Base-by-base conservation (phyloP, 148 eudicot genomes). In the Arctostaphylos glauca region DNA sequence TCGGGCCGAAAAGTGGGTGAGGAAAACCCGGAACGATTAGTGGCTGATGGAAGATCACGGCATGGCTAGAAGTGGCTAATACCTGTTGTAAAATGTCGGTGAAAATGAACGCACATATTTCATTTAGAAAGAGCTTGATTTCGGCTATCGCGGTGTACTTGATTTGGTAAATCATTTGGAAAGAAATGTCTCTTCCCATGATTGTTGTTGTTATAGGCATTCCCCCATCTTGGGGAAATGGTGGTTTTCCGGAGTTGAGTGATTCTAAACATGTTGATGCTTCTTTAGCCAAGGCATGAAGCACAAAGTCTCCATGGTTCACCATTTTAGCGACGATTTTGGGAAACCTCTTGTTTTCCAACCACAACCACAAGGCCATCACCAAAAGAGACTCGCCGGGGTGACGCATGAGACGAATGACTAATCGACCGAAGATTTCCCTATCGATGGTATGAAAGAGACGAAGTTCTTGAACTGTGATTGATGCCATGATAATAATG, bases 341-440 rank as follows among this genome's bases (percentile, higher is more conserved):
- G 9, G 64, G 50, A 18, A 70, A 71, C 18, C 13, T 81, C 50
- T 43, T 25, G 16, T 18, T 14, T 71, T 88, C 89, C 25, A 90
- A 83, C 88, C 89, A 90, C 58, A 88, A 7, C 86, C 89, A 87
- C 3, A 90, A 23, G 1, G 89, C 87, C 59, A 81, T 70, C 8
- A 46, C 86, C 56, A 81, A 81, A 76, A 88, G 86, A 79, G 91
- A 87, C 44, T 84, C 76, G 0, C 55, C 25, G 0, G 85, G 84
- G 46, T 88, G 85, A 12, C 84, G 82, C 44, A 67, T 21, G 21
- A 83, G 44, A 38, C 41, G 43, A 2, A 87, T 68, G 10, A 84
- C 85, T 16, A 90, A 21, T n/a, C 87, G 70, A 18, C 50, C 12
- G 64, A 90, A 90, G 19, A 88, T 66, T 66, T 81, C 80, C 7